Conservation (phyloP, 768 basidiomycete genomes). For the Russula foetens region DNA sequence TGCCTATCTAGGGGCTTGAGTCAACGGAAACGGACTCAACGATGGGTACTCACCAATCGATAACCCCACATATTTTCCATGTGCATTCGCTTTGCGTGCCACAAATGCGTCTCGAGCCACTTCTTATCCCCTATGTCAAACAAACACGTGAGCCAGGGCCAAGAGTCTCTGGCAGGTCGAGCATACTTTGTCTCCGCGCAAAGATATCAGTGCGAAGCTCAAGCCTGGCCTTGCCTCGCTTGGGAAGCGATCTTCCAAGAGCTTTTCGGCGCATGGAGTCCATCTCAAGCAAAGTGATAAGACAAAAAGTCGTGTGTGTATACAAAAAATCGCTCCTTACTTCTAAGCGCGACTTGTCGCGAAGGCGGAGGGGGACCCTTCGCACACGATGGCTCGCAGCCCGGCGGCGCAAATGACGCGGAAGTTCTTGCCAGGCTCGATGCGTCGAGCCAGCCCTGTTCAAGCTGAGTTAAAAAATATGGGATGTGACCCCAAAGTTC, state of each 20-base stretch:
- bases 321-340: slow-evolving; percentile 32
- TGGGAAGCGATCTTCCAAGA: slow-evolving; percentile 42
- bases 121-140: slow-evolving; percentile 58
- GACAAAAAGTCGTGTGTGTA: not conserved
- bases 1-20: slow-evolving; percentile 40
- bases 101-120: slow-evolving; percentile 95
- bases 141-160: not conserved
- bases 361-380: slow-evolving; percentile 76
- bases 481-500: not conserved
- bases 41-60: slow-evolving; percentile 49
- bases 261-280: slow-evolving; percentile 38
- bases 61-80: slow-evolving; percentile 94
- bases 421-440: slow-evolving; percentile 88
- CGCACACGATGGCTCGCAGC: slow-evolving; percentile 94
- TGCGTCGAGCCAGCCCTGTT: slow-evolving; percentile 61
- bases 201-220: slow-evolving; percentile 52
- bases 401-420: slow-evolving; percentile 82
- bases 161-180: not conserved
- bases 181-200: slow-evolving; percentile 65
- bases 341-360: slow-evolving; percentile 77
- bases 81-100: slow-evolving; percentile 95
- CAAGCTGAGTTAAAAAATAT: not conserved
- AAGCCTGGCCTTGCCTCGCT: slow-evolving; percentile 54
- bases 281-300: slow-evolving; percentile 31
- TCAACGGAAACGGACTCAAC: not conserved